Evolutionary conservation across 2,329 filamentous ascomycete species (phyloP), one percentile per base, ranked within the genome.

Genomic region (Tolypocladium pustulatum): DNA sequence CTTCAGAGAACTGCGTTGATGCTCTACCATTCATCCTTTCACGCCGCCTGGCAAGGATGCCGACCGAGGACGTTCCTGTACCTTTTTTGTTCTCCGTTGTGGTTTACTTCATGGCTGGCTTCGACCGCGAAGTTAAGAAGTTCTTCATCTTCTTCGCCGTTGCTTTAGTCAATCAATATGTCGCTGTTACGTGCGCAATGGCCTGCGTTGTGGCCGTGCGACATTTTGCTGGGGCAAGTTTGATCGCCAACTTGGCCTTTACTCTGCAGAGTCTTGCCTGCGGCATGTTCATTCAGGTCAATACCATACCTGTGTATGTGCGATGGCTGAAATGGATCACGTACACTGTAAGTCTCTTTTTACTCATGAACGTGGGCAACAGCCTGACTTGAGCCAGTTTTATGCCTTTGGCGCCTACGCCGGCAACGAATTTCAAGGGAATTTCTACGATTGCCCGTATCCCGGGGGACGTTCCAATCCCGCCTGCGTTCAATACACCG

Each of bases 41-140:
- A 22, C 78, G 89, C 49, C 79, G 89, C 32, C 70, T 90, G 6
- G 87, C 89, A 0, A 80, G 87, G 7, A 72, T 91, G 27, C 77
- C 86, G 1, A 83, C 87, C 0, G 88, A 92, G 67, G 88, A 91
- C 66, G 66, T 91, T 0, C 86, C 87, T 0, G 87, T 90, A 1
- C 88, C 88, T 0, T 78, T 90, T 20, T 68, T 90, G 4, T 91
- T 87, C 66, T 85, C 85, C 7, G 72, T 85, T 2, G 86, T 91
- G 9, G 86, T 85, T 66, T 92, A 91, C 70, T 91, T 90, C 69
- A 90, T 91, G 86, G 82, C 84, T 8, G 88, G 87, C 0, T 89
- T 91, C 64, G 82, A 88, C 54, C 76, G 79, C 3, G 80, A 85
- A 10, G 82, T 79, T 0, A 71, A 66, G 1, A 82, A 87, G 57